Percentiles rank a stretch among this genome's conserved stretches.
Evolutionary conservation across 2,329 filamentous ascomycete genomes (phyloP).

Genomic region (Emergomyces pasteurianus): DNA sequence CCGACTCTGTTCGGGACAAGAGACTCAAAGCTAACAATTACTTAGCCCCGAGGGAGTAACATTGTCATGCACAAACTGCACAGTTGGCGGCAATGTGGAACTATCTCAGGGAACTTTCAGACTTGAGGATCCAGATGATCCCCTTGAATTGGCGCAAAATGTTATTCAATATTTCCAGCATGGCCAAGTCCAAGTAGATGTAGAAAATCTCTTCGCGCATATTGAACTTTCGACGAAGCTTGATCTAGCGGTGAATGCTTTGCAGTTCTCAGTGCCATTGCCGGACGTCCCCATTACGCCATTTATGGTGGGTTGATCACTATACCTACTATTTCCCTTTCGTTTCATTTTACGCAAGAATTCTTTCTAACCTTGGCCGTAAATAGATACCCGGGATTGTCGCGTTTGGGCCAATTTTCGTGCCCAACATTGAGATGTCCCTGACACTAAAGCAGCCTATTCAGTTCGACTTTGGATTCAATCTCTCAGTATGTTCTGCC

Average conservation of each 20-base stretch:
- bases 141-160: conserved; percentile 3
- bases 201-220: conserved; percentile 11
- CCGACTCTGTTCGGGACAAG: not conserved
- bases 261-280: conserved; percentile 11
- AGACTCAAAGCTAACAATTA: not conserved
- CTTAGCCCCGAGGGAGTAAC: conserved; percentile 11
- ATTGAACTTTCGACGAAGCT: conserved; percentile 13
- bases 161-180: conserved; percentile 12
- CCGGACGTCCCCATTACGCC: conserved; percentile 13
- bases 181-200: conserved; percentile 11
- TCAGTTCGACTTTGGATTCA: conserved; percentile 14
- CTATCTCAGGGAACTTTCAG: conserved; percentile 12
- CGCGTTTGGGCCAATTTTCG: conserved; percentile 11
- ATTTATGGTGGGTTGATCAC: conserved; percentile 11
- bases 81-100: conserved; percentile 11
- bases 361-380: not conserved
- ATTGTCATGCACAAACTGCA: conserved; percentile 14
- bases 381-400: conserved; percentile 13
- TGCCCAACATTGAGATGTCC: conserved; percentile 7
- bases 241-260: conserved; percentile 4
- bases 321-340: not conserved
- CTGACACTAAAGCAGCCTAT: conserved; percentile 7
- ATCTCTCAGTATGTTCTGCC: conserved; percentile 10
- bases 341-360: not conserved
- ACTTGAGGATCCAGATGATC: conserved; percentile 4